Evolutionary conservation across 2,329 filamentous ascomycete genomes (phyloP), one percentile per base, ranked within the genome.

Genomic region (Rasamsonia emersonii): DNA sequence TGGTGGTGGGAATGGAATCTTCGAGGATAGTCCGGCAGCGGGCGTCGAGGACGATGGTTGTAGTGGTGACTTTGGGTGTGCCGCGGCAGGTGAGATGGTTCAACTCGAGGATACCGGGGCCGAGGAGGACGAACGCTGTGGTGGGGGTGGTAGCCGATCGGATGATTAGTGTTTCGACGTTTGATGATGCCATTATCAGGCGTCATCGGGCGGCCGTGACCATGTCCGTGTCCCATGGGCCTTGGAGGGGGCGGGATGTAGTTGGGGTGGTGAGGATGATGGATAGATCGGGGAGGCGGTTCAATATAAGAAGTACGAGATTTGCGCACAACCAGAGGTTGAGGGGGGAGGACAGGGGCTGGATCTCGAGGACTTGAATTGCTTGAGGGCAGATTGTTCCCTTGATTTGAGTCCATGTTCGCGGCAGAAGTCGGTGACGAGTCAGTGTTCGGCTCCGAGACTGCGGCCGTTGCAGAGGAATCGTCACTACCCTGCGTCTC

Each of bases 351-450:
- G 0, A 59, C 53, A 33, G 55, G 53, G 10, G 56, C 54, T 1
- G 56, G 54, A n/a, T 57, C 52, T 28, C 50, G 49, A 2, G 54
- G 57, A 33, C 43, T 53, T 37, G 47, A 50, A 23, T 53, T 56
- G 14, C 28, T 21, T 29, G 31, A 18, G n/a, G 18, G 23, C 19
- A 21, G 8, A 8, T 14, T 8, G 9, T n/a, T 13, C 19, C 15
- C 10, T 16, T 5, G 25, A 15, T 4, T 10, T 5, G 13, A 17
- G 8, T n/a, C 25, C n/a, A 13, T 2, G 14, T 16, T 13, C 9
- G 25, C 25, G 19, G n/a, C n/a, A n/a, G 7, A n/a, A n/a, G n/a
- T n/a, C n/a, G n/a, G n/a, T n/a, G n/a, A n/a, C n/a, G n/a, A n/a
- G n/a, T n/a, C n/a, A n/a, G n/a, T n/a, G n/a, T n/a, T n/a, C n/a